These are phyloP conservation scores for Fusarium acutatum DNA, from an alignment of 2,329 filamentous ascomycete genomes.

Conservation along the genomic window DNA sequence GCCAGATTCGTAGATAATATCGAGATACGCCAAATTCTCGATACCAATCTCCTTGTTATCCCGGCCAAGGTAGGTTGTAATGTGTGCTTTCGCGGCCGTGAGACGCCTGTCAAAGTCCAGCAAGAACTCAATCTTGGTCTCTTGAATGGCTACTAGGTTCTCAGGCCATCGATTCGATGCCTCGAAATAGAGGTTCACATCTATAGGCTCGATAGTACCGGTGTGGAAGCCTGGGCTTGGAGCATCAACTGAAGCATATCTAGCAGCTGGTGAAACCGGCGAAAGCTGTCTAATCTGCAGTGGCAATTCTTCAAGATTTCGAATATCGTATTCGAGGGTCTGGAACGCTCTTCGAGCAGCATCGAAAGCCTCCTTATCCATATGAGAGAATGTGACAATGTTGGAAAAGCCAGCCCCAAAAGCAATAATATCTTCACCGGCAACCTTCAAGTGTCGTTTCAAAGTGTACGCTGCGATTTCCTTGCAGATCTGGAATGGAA, in stretches of 20 bases:
- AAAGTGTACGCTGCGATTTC: constrained; percentile 82
- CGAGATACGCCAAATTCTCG: constrained; percentile 83
- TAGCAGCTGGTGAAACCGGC: constrained; percentile 74
- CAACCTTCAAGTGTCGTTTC: constrained; percentile 71
- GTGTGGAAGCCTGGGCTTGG: constrained; percentile 54
- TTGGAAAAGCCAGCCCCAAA: constrained; percentile 61
- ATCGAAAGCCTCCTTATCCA: constrained; percentile 70
- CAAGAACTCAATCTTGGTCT: constrained; percentile 91
- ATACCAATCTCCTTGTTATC: constrained; percentile 76
- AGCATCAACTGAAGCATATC: constrained; percentile 71
- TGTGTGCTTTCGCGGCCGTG: constrained; percentile 64
- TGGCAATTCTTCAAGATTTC: constrained; percentile 82
- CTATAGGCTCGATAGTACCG: constrained; percentile 65
- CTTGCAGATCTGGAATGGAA: constrained; percentile 73
- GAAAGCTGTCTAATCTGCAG: constrained; percentile 85
- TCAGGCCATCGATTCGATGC: constrained; percentile 94
- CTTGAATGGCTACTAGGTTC: constrained; percentile 87
- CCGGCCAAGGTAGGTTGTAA: constrained; percentile 77
- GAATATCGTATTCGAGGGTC: constrained; percentile 78
- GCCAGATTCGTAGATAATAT: constrained; percentile 77
- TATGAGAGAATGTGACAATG: constrained; percentile 55
- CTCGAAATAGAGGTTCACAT: constrained; percentile 90
- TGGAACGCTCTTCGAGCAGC: constrained; percentile 74
- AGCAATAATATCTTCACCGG: constrained; percentile 61
- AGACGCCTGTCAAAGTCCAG: constrained; percentile 79